phyloP scores from a whole-genome alignment of 768 basidiomycete species.

The Podaxis pistillaris region DNA sequence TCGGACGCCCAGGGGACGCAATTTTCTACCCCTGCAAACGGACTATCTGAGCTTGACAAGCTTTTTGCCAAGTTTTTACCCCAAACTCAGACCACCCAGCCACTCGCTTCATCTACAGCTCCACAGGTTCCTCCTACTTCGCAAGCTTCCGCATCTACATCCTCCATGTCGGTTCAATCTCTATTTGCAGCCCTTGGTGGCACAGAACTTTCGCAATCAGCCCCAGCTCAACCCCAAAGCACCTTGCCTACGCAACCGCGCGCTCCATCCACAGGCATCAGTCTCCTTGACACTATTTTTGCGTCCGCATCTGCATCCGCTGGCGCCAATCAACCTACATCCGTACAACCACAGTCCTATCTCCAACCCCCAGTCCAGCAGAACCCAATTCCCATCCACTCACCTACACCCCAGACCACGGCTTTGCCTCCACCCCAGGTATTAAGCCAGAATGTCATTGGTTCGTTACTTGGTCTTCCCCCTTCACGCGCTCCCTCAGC shows the following conservation, averaged over 20 bases:
- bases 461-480: constrained; percentile 57
- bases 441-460: constrained; percentile 69
- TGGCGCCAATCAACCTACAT: not conserved
- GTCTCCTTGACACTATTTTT: constrained; percentile 69
- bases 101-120: constrained; percentile 22
- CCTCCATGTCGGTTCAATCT: constrained; percentile 45
- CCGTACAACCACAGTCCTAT: constrained; percentile 12
- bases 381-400: constrained; percentile 34
- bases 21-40: not conserved
- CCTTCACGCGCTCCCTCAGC: constrained; percentile 41
- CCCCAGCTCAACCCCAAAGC: constrained; percentile 11
- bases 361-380: constrained; percentile 19
- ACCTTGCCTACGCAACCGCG: constrained; percentile 23
- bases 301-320: constrained; percentile 50
- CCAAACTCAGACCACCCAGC: constrained; percentile 21
- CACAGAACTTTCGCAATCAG: constrained; percentile 16
- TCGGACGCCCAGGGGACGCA: constrained; percentile 15
- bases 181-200: constrained; percentile 41
- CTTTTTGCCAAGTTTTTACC: constrained; percentile 44
- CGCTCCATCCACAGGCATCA: constrained; percentile 45
- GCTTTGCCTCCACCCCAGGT: constrained; percentile 57
- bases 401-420: constrained; percentile 52
- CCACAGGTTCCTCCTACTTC: constrained; percentile 20
- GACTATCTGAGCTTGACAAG: constrained; percentile 42
- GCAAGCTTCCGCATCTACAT: constrained; percentile 28